Percentiles rank a stretch among this genome's conserved stretches.
These are phyloP conservation scores for Phytophthora boehmeriae DNA, from an alignment of 352 stramenopile species.

Conservation along the genomic window DNA sequence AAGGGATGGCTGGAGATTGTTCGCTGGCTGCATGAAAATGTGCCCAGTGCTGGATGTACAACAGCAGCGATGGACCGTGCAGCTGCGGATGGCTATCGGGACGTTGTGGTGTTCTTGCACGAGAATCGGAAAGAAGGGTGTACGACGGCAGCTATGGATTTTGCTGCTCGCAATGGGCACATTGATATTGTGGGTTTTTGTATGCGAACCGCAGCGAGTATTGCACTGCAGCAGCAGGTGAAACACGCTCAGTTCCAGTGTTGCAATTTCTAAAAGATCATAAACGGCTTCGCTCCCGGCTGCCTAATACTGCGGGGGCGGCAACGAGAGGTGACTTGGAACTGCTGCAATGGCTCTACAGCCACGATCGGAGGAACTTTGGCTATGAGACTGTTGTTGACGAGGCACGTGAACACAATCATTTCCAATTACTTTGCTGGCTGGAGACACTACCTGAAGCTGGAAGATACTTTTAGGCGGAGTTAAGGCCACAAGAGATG, in stretches of 20 bases:
- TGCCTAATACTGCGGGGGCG: constrained; percentile 31
- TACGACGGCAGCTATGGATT: constrained; percentile 46
- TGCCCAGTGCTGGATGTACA: constrained; percentile 22
- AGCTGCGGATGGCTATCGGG: constrained; percentile 32
- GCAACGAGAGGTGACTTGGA: constrained; percentile 38
- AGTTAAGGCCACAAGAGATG: too few species aligned
- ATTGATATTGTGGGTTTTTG: constrained; percentile 40
- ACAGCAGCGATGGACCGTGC: constrained; percentile 38
- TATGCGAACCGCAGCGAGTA: constrained; percentile 41
- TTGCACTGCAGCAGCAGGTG: constrained; percentile 34
- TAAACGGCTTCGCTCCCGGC: constrained; percentile 29
- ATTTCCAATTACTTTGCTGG: constrained; percentile 45
- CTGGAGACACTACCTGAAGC: constrained; percentile 41
- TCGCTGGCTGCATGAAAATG: constrained; percentile 35
- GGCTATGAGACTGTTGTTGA: constrained; percentile 34
- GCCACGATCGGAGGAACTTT: constrained; percentile 38
- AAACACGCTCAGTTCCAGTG: constrained; percentile 35
- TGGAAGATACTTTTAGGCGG: constrained; percentile 28
- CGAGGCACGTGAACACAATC: constrained; percentile 31
- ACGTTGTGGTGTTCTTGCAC: constrained; percentile 40
- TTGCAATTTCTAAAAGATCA: constrained; percentile 42
- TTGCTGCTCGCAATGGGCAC: constrained; percentile 39
- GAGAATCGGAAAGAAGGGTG: constrained; percentile 44
- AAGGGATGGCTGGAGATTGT: constrained; percentile 31
- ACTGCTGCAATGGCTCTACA: constrained; percentile 47